Evolutionary conservation across 2,329 filamentous ascomycete genomes (phyloP).

Genomic region (Colletotrichum chrysophilum): DNA sequence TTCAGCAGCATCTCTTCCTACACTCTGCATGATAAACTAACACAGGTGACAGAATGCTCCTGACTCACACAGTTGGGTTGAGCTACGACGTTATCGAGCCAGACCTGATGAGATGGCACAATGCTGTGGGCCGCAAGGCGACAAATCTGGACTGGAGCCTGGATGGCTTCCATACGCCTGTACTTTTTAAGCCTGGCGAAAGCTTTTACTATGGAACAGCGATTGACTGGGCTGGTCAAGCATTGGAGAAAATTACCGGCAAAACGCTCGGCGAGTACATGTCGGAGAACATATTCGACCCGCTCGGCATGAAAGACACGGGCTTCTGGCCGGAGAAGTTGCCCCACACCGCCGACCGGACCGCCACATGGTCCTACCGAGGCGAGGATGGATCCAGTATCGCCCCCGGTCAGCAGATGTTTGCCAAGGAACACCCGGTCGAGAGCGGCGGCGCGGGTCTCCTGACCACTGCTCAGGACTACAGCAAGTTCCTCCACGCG

Average conservation of each 20-base stretch:
- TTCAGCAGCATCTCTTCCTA: neutral
- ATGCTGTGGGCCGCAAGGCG: constrained; percentile 34
- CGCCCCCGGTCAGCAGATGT: constrained; percentile 17
- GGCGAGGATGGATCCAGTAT: constrained; percentile 27
- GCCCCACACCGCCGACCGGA: constrained; percentile 28
- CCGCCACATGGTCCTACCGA: constrained; percentile 23
- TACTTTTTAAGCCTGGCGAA: constrained; percentile 49
- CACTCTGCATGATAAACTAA: neutral
- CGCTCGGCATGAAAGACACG: constrained; percentile 40
- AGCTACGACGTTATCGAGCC: constrained; percentile 48
- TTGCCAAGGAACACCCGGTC: constrained; percentile 34
- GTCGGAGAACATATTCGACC: constrained; percentile 38
- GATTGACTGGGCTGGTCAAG: constrained; percentile 52
- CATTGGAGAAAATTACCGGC: constrained; percentile 45
- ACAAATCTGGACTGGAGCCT: constrained; percentile 35
- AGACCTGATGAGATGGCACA: constrained; percentile 43
- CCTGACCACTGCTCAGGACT: constrained; percentile 46
- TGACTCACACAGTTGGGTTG: constrained; percentile 56
- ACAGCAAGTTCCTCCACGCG: constrained; percentile 37
- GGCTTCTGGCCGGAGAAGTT: constrained; percentile 38
- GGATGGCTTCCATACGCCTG: constrained; percentile 45
- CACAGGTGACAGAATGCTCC: constrained; percentile 36
- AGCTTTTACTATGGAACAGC: constrained; percentile 54
- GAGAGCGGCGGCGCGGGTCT: constrained; percentile 50
- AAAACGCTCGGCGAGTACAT: constrained; percentile 41